Percentiles rank a stretch among this genome's conserved stretches.
These are phyloP conservation scores for Pholiota microspora DNA, from an alignment of 768 basidiomycete genomes.

Conservation along the genomic window DNA sequence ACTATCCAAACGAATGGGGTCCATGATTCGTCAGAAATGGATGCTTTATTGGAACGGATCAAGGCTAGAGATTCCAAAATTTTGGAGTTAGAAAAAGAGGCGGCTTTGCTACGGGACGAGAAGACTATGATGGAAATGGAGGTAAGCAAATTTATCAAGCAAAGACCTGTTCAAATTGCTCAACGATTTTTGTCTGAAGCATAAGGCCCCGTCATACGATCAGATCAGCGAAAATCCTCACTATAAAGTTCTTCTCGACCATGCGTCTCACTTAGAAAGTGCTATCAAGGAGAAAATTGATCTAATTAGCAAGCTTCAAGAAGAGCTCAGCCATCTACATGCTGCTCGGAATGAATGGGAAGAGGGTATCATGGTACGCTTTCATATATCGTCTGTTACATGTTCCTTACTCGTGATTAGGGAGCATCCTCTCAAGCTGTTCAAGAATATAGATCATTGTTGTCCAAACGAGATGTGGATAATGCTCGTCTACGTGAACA, in stretches of 20 bases:
- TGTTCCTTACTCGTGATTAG: conserved; percentile 21
- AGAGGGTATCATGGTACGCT: conserved; percentile 40
- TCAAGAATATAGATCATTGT: conserved; percentile 61
- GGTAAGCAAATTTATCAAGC: conserved; percentile 31
- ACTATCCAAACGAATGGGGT: conserved; percentile 36
- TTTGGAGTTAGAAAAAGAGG: conserved; percentile 44
- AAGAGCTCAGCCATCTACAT: conserved; percentile 40
- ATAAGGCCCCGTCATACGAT: conserved; percentile 42
- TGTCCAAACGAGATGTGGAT: conserved; percentile 66
- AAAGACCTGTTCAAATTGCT: too few species aligned
- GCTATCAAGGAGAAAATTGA: conserved; percentile 35
- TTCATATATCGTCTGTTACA: neutral
- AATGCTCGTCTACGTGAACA: conserved; percentile 67
- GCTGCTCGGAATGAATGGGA: conserved; percentile 44
- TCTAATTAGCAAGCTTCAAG: conserved; percentile 39
- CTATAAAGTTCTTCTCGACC: conserved; percentile 58
- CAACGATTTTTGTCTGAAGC: too few species aligned
- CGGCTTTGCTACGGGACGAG: conserved; percentile 42
- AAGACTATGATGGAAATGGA: conserved; percentile 43
- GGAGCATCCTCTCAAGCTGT: conserved; percentile 41
- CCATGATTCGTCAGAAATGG: conserved; percentile 32
- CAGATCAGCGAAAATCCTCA: conserved; percentile 43
- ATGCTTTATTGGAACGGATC: conserved; percentile 40
- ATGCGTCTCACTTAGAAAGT: conserved; percentile 47
- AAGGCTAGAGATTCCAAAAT: conserved; percentile 45